Base-by-base conservation (phyloP, 805 yeast genomes). In the Starmerella sp. region DNA sequence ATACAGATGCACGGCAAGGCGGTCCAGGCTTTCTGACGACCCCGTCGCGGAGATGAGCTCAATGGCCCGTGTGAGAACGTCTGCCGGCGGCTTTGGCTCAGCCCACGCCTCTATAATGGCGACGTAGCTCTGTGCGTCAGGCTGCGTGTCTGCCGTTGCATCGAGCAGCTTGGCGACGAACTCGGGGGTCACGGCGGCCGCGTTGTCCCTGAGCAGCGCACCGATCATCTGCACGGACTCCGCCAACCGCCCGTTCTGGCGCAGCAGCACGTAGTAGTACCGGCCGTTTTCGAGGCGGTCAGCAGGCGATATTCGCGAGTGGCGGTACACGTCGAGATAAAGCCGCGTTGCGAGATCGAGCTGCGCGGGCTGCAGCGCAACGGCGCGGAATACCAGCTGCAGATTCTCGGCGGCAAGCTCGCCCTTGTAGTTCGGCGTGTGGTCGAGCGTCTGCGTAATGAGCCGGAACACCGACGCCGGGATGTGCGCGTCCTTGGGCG, bases 211-310 rank as follows among this genome's bases (percentile, higher is more conserved):
- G 28, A 61, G 43, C 32, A 62, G 45, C 7, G 61, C 60, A 11
- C 39, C 47, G 6, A 65, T 52, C 41, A 65, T 48, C 52, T 55
- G 55, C 13, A 45, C 38, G 2, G 67, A 55, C 46, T 66, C 67
- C 6, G 30, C 48, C 3, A 50, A 36, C 52, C 52, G 53, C 8
- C 60, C 59, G 39, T 54, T 47, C 10, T 50, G 37, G 6, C 66
- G 48, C 42, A 67, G 54, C 29, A 59, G 51, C 41, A 43, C 34
- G 48, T 59, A 59, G 54, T 59, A 67, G 5, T 53, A 44, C 36
- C 58, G 29, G 2, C 66, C 67, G 45, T 65, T 66, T 32, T 52
- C 49, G 3, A 62, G 51, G 15, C 53, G 52, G 9, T 55, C 59
- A 3, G 36, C 36, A 0, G 35, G 22, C 6, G 51, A 15, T 3